Conservation (phyloP, 768 basidiomycete genomes). For the Tulasnella sp. region DNA sequence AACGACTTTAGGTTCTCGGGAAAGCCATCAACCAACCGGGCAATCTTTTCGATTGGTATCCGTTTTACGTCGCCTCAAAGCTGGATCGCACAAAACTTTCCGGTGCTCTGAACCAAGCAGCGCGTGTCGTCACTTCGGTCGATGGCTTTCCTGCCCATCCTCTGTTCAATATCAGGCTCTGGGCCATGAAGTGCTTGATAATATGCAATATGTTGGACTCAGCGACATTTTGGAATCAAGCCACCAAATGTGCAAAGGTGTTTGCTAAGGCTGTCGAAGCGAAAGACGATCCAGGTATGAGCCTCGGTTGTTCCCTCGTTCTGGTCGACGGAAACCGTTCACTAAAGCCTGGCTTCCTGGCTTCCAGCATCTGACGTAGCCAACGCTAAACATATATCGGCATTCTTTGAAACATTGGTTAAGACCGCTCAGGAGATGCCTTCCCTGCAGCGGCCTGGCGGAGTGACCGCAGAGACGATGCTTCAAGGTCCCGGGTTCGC, state of each 20-base stretch:
- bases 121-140: neutral
- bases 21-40: constrained; percentile 6
- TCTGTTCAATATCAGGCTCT: constrained; percentile 21
- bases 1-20: constrained; percentile 1
- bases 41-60: constrained; percentile 23
- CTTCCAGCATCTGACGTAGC: constrained; percentile 38
- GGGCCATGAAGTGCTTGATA: constrained; percentile 26
- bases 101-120: neutral
- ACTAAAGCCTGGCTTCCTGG: neutral
- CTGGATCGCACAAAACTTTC: constrained; percentile 13
- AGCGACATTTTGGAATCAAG: constrained; percentile 26
- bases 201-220: constrained; percentile 18
- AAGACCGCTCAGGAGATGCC: constrained; percentile 11
- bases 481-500: constrained; percentile 52
- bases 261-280: constrained; percentile 15
- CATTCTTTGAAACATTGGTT: constrained; percentile 46
- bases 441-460: neutral
- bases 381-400: constrained; percentile 41
- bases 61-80: neutral
- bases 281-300: constrained; percentile 11
- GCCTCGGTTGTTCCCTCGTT: neutral
- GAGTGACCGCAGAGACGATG: constrained; percentile 36
- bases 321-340: neutral
- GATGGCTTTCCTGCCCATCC: neutral
- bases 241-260: constrained; percentile 17